phyloP scores from a whole-genome alignment of 169 alveolate species.

The Miamiensis avidus region DNA sequence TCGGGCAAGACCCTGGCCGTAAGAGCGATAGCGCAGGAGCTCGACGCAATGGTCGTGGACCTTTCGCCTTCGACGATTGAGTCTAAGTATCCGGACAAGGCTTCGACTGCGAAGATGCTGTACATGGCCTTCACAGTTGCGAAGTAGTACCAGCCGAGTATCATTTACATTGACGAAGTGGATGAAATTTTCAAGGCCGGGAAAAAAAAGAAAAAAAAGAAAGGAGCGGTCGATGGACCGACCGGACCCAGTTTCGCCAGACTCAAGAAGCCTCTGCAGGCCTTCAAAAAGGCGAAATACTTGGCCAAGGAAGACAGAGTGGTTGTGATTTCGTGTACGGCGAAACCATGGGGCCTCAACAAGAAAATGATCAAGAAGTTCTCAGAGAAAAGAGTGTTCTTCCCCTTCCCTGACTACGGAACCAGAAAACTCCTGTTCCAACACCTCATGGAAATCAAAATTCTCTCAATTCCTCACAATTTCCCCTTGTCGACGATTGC shows the following conservation, averaged over 20 bases:
- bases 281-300: slow-evolving; percentile 60
- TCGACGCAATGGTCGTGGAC: slow-evolving; percentile 76
- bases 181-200: slow-evolving; percentile 73
- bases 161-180: slow-evolving; percentile 79
- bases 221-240: slow-evolving; percentile 48
- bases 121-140: slow-evolving; percentile 62
- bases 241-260: slow-evolving; percentile 33
- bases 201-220: slow-evolving; percentile 63
- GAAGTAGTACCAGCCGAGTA: slow-evolving; percentile 71
- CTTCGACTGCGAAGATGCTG: slow-evolving; percentile 4
- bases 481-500: slow-evolving; percentile 70
- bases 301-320: slow-evolving; percentile 67
- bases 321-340: slow-evolving; percentile 70
- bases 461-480: slow-evolving; percentile 53
- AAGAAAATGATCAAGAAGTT: slow-evolving; percentile 71
- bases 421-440: slow-evolving; percentile 70
- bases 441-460: slow-evolving; percentile 51
- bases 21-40: slow-evolving; percentile 67
- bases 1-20: slow-evolving; percentile 81
- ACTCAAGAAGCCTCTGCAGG: slow-evolving; percentile 39
- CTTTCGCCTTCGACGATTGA: slow-evolving; percentile 67
- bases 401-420: slow-evolving; percentile 79
- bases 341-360: slow-evolving; percentile 64
- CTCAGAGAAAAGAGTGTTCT: slow-evolving; percentile 72
- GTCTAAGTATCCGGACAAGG: slow-evolving; percentile 55